Base-by-base conservation (phyloP, 371 early-diverging fungal species). In the Basidiobolus meristosporus region DNA sequence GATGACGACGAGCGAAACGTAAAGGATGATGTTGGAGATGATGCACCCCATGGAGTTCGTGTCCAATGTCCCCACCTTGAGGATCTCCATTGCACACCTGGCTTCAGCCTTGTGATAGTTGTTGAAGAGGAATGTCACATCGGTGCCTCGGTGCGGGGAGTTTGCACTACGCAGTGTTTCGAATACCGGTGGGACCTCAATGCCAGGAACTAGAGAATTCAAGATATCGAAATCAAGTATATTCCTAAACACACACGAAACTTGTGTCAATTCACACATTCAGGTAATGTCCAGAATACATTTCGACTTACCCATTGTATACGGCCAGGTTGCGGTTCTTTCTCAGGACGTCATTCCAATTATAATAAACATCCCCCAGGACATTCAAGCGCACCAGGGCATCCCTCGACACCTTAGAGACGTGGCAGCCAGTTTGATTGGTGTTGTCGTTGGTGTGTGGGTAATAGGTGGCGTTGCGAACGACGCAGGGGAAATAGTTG, bases 41-140 rank as follows among this genome's bases (percentile, higher is more conserved):
- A 86, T 76, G 50, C 86, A 86, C 0, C 86, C 83, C 2, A 77
- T 62, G 4, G 82, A 69, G 37, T 68, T 60, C 6, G 69, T 62
- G 48, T 83, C 82, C 22, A 86, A 56, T 1, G 76, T 73, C 3
- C 84, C 86, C 16, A 81, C 81, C 44, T 74, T 69, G 53, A 78
- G 63, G 18, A 73, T 59, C 18, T 80, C 78, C 2, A 62, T 60
- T 43, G 81, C 46, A 45, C 85, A 84, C 21, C 69, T 62, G 19
- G 68, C 76, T 26, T 26, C 26, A 5, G 26, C 26, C 9, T 26
- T 26, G 26, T 26, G 26, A 9, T 26, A 26, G 26, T 26, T 26
- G 9, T 26, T 26, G 9, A 26, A 9, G 26, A 26, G 26, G 9
- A 26, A 26, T 3, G 26, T 26, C 26, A 26, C 26, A 26, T 26